phyloP scores from a whole-genome alignment of 495 filamentous ascomycete genomes.

The Margaritispora aquatica region DNA sequence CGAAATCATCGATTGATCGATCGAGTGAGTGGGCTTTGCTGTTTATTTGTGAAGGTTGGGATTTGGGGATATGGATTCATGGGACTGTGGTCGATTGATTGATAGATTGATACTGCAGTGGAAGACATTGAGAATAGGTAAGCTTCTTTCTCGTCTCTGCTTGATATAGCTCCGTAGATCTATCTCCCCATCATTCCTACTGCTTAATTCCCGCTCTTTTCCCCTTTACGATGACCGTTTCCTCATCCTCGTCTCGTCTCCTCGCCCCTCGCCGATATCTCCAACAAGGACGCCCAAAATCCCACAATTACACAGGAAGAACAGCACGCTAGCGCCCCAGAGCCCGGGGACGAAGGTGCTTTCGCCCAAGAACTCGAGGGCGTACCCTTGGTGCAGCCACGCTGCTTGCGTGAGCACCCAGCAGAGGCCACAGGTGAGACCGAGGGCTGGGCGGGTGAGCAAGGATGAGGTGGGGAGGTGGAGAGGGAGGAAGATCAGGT shows the following conservation, averaged over 20 bases:
- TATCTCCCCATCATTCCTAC: no score
- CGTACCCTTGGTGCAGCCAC: conserved; percentile 87
- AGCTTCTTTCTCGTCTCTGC: not conserved
- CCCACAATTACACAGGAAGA: conserved; percentile 84
- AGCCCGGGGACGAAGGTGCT: conserved; percentile 82
- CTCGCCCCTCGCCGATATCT: conserved; percentile 46
- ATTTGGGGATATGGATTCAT: no score
- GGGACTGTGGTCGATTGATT: no score
- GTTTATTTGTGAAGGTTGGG: no score
- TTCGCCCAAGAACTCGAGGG: conserved; percentile 81
- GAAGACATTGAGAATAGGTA: not conserved
- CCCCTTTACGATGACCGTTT: not conserved
- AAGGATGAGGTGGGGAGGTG: conserved; percentile 80
- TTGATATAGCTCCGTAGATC: not conserved
- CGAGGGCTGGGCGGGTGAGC: conserved; percentile 48
- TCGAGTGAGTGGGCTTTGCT: no score
- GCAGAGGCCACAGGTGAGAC: conserved; percentile 53
- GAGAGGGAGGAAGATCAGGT: conserved; percentile 85
- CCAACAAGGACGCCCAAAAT: conserved; percentile 72
- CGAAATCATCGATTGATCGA: no score
- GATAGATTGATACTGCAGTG: no score
- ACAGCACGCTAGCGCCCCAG: conserved; percentile 65
- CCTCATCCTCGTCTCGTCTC: not conserved
- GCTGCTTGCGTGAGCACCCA: conserved; percentile 70
- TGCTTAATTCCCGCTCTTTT: no score